These are phyloP conservation scores for Aspergillus sp. DNA, from an alignment of 2,329 filamentous ascomycete species.

Conservation along the genomic window DNA sequence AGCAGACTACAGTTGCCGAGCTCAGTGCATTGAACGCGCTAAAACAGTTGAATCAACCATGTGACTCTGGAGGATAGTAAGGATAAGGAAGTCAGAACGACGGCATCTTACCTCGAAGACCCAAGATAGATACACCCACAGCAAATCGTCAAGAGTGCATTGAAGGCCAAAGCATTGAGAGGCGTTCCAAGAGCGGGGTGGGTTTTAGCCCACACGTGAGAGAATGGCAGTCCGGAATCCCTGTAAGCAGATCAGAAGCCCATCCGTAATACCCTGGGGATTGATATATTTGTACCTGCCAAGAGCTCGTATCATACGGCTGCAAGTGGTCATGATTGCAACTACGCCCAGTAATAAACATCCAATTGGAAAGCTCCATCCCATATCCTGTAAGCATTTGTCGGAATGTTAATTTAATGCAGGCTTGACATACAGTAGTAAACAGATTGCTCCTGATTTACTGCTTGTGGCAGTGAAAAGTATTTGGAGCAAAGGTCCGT, in stretches of 20 bases:
- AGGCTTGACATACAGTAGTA: neutral
- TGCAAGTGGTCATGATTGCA: neutral
- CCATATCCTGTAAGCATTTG: neutral
- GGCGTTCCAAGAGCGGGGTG: neutral
- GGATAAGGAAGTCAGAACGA: neutral
- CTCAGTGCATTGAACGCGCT: neutral
- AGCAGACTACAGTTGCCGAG: neutral
- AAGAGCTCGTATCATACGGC: neutral
- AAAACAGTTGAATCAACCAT: neutral
- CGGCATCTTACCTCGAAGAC: neutral
- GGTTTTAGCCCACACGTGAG: neutral
- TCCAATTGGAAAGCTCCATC: neutral
- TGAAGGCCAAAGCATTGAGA: neutral
- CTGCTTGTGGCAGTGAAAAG: neutral
- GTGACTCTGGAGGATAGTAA: too few species aligned
- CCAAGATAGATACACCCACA: neutral
- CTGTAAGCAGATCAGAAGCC: neutral
- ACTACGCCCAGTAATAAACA: neutral
- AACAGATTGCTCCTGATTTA: neutral
- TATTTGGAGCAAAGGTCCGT: neutral
- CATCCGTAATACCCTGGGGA: neutral
- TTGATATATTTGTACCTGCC: neutral
- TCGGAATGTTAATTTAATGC: neutral
- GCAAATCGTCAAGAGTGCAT: neutral
- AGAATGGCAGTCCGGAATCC: neutral